Base-by-base conservation (phyloP, 1,284 basidiomycete genomes). In the Gomphus sp. region DNA sequence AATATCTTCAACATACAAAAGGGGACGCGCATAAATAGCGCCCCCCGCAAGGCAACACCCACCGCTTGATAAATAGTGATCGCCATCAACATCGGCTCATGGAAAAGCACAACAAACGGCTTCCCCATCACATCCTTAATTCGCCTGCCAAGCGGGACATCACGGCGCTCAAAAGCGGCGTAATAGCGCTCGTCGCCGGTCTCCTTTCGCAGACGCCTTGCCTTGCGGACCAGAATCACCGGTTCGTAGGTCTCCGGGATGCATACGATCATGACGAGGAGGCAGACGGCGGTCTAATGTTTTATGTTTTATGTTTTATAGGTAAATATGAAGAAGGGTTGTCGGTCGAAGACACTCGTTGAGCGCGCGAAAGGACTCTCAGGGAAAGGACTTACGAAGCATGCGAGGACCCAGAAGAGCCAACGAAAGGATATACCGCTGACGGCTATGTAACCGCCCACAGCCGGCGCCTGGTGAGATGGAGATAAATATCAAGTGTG, bases 51-150 rank as follows among this genome's bases (percentile, higher is more conserved):
- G n/a, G 16, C 8, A n/a, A 18, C 18, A 43, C 56, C 1, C 16
- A 57, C 56, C 25, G 56, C 45, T 34, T 81, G 76, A 71, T 90
- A 92, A 8, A 84, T 45, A 0, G 88, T 91, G 47, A 88, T 72
- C 10, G 82, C 79, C 9, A 87, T 70, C 8, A 93, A 72, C 81
- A 93, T 91, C 0, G 90, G 90, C 68, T 93, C 91, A n/a, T 73
- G 72, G 60, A 82, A 76, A 37, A 92, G 76, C 62, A 89, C 79
- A 64, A 79, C 76, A 73, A 84, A 91, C 0, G 84, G 89, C 67
- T 82, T 77, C 64, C 72, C 66, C 52, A 76, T 68, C 50, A 74
- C 78, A 55, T 75, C 65, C 64, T 84, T 75, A 0, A 81, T 37
- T 18, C 74, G 73, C 49, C 75, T 67, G 9, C 59, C n/a, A 5